Evolutionary conservation across 148 eudicot species (phyloP).

Genomic region (Polygonum aviculare): DNA sequence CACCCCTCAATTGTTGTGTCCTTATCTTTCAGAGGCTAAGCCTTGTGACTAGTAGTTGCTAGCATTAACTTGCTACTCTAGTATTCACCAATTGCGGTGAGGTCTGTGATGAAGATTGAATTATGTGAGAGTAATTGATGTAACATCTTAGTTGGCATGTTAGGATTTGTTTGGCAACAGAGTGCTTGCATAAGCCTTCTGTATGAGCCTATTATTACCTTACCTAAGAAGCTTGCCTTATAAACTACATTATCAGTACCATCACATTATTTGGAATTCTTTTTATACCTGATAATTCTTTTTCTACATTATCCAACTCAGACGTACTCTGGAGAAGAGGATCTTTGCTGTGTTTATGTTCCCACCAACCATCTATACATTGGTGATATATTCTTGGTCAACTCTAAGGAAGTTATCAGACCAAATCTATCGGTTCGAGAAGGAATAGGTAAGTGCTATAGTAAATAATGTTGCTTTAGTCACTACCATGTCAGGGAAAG

Average conservation of each 20-base stretch:
- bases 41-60: neutral
- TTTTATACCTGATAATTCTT: neutral
- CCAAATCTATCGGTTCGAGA: constrained; percentile 70
- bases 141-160: neutral
- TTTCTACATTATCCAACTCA: constrained; percentile 11
- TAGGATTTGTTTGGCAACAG: neutral
- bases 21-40: neutral
- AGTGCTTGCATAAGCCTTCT: too few species aligned
- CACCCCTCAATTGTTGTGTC: neutral
- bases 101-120: neutral
- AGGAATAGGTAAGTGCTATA: constrained; percentile 47
- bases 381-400: constrained; percentile 63
- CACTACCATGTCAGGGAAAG: neutral
- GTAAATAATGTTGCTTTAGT: neutral
- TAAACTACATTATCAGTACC: neutral
- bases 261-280: neutral
- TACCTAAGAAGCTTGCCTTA: too few species aligned
- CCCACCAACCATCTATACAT: constrained; percentile 73
- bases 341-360: constrained; percentile 64
- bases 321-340: constrained; percentile 61
- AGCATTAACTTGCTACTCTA: neutral
- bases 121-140: neutral
- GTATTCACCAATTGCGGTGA: neutral
- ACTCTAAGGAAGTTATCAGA: constrained; percentile 56
- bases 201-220: too few species aligned